A percentile compares a stretch with the other conserved stretches of the same genome.
These are phyloP conservation scores for Pleurotus djamor DNA, from an alignment of 768 basidiomycete species.

Conservation along the genomic window DNA sequence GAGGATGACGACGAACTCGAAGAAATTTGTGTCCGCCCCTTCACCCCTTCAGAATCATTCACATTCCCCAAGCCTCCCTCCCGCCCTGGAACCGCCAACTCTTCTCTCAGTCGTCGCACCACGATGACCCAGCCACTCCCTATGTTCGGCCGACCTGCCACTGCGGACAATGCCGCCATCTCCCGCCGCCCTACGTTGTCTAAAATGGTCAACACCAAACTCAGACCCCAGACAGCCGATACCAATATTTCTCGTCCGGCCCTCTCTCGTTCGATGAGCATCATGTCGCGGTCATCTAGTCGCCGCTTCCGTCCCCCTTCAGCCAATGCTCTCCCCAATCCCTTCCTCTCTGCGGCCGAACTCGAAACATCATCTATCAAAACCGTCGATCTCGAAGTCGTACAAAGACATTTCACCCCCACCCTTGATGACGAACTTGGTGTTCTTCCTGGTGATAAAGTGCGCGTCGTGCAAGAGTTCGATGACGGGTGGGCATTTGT, in stretches of 20 bases:
- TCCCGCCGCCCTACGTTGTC: not conserved
- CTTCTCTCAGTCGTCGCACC: not conserved
- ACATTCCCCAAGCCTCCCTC: conserved; percentile 6
- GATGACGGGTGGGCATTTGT: conserved; percentile 75
- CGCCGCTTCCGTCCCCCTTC: conserved; percentile 6
- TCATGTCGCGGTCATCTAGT: conserved; percentile 6
- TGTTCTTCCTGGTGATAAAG: conserved; percentile 47
- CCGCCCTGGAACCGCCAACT: conserved; percentile 1
- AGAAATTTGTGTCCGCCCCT: conserved; percentile 2
- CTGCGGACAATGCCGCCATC: not conserved
- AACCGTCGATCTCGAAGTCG: conserved; percentile 36
- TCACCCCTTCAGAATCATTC: conserved; percentile 2
- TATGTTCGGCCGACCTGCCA: not conserved
- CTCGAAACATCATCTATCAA: not conserved
- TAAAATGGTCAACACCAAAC: not conserved
- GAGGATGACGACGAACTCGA: not conserved
- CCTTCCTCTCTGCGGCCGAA: conserved; percentile 2
- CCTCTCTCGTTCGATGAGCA: conserved; percentile 5
- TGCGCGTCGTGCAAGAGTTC: conserved; percentile 52
- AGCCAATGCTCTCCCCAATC: not conserved
- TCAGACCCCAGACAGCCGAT: conserved; percentile 3
- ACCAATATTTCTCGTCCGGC: not conserved
- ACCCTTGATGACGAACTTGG: conserved; percentile 58
- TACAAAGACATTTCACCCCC: conserved; percentile 55
- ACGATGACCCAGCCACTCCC: not conserved